Evolutionary conservation across 176 grass and related monocot genomes (phyloP).

Genomic region (Bromus sterilis): DNA sequence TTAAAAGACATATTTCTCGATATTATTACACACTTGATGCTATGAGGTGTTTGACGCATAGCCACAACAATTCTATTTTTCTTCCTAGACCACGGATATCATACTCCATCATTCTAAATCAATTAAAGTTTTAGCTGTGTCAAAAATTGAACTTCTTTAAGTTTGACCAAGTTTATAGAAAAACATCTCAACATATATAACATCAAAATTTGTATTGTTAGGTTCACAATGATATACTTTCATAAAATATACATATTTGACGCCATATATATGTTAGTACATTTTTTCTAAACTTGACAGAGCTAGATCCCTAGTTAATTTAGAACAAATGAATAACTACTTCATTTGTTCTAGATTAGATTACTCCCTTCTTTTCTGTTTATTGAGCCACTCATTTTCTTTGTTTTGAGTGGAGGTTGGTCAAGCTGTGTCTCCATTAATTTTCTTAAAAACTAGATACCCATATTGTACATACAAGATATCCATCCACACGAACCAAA

Average conservation of each 20-base stretch:
- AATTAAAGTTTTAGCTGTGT: not conserved
- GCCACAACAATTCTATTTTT: not conserved
- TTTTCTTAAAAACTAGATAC: not conserved
- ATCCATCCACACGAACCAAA: not conserved
- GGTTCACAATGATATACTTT: no score
- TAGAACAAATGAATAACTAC: no score
- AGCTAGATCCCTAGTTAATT: not conserved
- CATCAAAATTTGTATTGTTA: not conserved
- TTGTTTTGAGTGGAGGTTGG: no score
- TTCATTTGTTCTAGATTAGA: no score
- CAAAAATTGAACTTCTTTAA: not conserved
- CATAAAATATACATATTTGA: not conserved
- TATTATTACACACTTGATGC: not conserved
- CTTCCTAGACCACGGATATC: no score
- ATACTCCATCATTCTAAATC: not conserved
- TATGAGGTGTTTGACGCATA: not conserved
- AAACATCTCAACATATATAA: not conserved
- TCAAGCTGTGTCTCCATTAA: not conserved
- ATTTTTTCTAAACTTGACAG: not conserved
- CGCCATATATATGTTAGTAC: not conserved
- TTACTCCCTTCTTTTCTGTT: no score
- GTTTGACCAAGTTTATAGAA: not conserved
- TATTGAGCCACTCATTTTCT: no score
- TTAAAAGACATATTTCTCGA: not conserved
- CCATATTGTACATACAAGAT: not conserved